These are phyloP conservation scores for Aspergillus sp. DNA, from an alignment of 2,329 filamentous ascomycete species.

Conservation along the genomic window DNA sequence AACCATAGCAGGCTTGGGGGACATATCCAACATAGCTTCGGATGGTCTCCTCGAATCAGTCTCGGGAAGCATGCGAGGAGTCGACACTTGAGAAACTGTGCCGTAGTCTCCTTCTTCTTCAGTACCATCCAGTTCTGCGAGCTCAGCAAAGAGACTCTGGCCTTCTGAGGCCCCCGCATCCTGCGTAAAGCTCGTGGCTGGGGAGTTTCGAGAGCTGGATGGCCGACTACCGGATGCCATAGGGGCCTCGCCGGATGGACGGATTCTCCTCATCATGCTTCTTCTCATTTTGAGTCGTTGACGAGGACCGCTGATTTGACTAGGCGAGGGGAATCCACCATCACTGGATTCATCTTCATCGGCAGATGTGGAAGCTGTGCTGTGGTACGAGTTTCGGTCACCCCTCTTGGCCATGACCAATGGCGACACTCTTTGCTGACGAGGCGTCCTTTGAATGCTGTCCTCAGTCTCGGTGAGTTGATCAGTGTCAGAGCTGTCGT, in stretches of 20 bases:
- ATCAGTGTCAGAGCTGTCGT: slow-evolving; percentile 63
- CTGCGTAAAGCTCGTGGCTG: slow-evolving; percentile 48
- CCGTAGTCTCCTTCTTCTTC: slow-evolving; percentile 60
- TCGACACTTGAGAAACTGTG: slow-evolving; percentile 32
- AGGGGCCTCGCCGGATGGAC: slow-evolving; percentile 40
- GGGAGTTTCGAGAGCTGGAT: slow-evolving; percentile 46
- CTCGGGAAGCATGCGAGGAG: slow-evolving; percentile 29
- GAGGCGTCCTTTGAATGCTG: slow-evolving; percentile 31
- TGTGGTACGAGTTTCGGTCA: slow-evolving; percentile 68
- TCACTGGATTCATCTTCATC: slow-evolving; percentile 64
- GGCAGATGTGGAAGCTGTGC: slow-evolving; percentile 81
- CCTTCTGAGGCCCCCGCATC: slow-evolving; percentile 47
- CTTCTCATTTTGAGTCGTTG: slow-evolving; percentile 70
- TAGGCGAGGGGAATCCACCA: slow-evolving; percentile 62
- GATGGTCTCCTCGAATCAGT: slow-evolving; percentile 28
- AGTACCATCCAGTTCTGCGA: slow-evolving; percentile 69
- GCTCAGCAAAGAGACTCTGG: slow-evolving; percentile 86
- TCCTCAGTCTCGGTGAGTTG: slow-evolving; percentile 83
- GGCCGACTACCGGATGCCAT: slow-evolving; percentile 35
- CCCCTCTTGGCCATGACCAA: slow-evolving; percentile 43
- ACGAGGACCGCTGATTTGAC: slow-evolving; percentile 60
- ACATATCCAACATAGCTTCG: slow-evolving; percentile 18
- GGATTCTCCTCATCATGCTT: slow-evolving; percentile 56
- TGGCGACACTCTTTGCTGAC: slow-evolving; percentile 34
- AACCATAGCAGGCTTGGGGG: slow-evolving; percentile 45